Base-by-base conservation (phyloP, 2,329 filamentous ascomycete genomes). In the Trichoderma harzianum region DNA sequence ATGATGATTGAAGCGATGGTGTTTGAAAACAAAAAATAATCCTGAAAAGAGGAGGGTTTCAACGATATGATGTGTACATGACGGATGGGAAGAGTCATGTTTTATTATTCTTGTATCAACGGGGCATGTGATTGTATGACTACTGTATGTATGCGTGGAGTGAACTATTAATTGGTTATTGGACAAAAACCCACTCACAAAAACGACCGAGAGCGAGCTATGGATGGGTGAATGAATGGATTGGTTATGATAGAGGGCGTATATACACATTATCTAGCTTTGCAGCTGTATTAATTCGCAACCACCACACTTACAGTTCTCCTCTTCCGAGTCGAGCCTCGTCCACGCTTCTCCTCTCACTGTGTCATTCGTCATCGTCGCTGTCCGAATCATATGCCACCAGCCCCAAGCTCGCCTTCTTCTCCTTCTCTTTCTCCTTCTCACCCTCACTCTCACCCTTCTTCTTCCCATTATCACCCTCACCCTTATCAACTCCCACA, bases 351-450 rank as follows among this genome's bases (percentile, higher is more conserved):
- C 14, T 10, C 6, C 53, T 30, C n/a, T 5, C 26, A 28, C 12
- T 18, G n/a, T 14, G 53, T 58, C 70, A 57, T 7, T 73, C 74
- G 78, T 86, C 84, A 78, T 86, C 84, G 57, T 86, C 85, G 21
- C 79, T 82, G 60, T 89, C 88, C 1, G 88, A 90, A 6, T 84
- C 88, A 74, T 90, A 90, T 71, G 83, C 84, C 14, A 89, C 88
- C 51, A 90, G 77, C 0, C 83, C 83, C 60, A 84, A 47, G 7
- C 73, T 60, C 74, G 76, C 77, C 75, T 76, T 76, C 72, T 75
- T 72, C 26, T 55, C 76, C 74, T 77, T 76, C 70, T 74, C 71
- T 10, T 74, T 73, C 24, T 57, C 57, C 10, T 74, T 73, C 24
- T 60, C 60, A 57, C 39, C 51, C 66, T 73, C 63, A 18, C 36